Evolutionary conservation across 768 basidiomycete genomes (phyloP), one percentile per base, ranked within the genome.

Genomic region (Chalciporus pseudorubinellus): DNA sequence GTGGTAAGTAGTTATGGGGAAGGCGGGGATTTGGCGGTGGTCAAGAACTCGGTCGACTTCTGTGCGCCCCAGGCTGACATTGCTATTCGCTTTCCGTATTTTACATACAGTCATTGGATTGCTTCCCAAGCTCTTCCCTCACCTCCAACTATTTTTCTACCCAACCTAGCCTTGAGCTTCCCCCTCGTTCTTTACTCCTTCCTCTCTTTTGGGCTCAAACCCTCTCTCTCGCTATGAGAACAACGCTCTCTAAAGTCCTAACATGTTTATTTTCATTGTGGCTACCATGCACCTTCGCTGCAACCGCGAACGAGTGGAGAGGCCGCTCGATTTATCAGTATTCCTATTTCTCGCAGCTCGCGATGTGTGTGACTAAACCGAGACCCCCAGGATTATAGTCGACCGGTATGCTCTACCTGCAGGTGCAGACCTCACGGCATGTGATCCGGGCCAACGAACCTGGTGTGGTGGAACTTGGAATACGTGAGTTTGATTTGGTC

Each of bases 401-500:
- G 89, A 92, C 66, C 84, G 90, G 38, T 93, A 81, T 64, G 87
- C 89, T 16, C 76, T 89, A 11, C 80, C 84, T 9, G 61, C 72
- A 0, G 79, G 78, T n/a, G 71, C 80, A 1, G 71, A 77, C 62
- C 67, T 70, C 29, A 77, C 70, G 51, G 62, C 74, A 44, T 91
- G 89, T 63, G 74, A 86, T 59, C 77, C 81, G 5, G 72, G 66
- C 22, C 63, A 74, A 19, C 85, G 82, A 62, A 85, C 84, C 1
- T 90, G 82, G 76, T 93, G 90, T 54, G 91, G 91, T n/a, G 89
- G 91, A 6, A 89, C 84, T n/a, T 92, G 89, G 87, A 82, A 79
- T 46, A 75, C 81, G 77, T 77, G 38, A 54, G 76, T 65, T 33
- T 38, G 7, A 26, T 39, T 18, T 29, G 6, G 26, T 19, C 29